These are phyloP conservation scores for Cymbidium sinense DNA, from an alignment of 106 monocot species.

Conservation along the genomic window DNA sequence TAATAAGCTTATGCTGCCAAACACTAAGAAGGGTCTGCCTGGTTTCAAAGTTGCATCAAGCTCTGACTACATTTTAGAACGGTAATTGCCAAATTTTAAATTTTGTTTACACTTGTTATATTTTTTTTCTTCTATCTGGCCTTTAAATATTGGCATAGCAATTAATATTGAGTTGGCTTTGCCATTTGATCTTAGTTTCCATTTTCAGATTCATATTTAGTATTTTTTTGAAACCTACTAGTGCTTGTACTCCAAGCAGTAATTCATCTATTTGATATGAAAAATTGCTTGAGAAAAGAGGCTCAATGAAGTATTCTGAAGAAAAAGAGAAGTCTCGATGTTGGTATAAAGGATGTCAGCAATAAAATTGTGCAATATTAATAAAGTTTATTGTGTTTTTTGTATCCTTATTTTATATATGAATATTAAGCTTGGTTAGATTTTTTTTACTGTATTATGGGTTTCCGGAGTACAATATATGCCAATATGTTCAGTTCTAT, in stretches of 20 bases:
- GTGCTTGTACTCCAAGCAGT: neutral
- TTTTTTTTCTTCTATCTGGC: neutral
- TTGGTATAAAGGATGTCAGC: neutral
- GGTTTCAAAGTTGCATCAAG: conserved; percentile 68
- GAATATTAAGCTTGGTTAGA: neutral
- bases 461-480: neutral
- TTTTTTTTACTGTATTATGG: neutral
- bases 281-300: neutral
- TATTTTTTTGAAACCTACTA: neutral
- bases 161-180: neutral
- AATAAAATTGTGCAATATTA: neutral
- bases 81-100: conserved; percentile 33
- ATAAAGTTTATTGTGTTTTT: too few relatives aligned
- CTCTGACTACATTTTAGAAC: conserved; percentile 67
- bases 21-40: conserved; percentile 38
- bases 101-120: neutral
- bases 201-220: neutral
- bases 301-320: neutral
- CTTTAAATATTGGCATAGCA: neutral
- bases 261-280: neutral
- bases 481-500: neutral
- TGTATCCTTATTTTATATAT: neutral
- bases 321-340: neutral
- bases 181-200: neutral
- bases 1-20: conserved; percentile 25